These are phyloP conservation scores for Thyridium curvatum DNA, from an alignment of 2,329 filamentous ascomycete species.

Conservation along the genomic window DNA sequence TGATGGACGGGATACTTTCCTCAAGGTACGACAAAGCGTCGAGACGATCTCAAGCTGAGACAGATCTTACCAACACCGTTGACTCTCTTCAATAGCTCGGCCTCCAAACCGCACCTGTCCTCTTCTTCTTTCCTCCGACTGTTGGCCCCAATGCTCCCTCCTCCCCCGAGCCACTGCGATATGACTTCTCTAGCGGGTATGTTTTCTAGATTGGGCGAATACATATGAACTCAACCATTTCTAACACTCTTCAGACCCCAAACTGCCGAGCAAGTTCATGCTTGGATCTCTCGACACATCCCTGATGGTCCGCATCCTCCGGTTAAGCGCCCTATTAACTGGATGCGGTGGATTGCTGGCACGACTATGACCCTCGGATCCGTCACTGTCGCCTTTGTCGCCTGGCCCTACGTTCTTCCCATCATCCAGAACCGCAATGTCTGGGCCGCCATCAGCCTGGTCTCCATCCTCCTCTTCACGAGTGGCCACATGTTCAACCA, in stretches of 20 bases:
- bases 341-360: slow-evolving; percentile 63
- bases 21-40: slow-evolving; percentile 59
- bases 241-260: slow-evolving; percentile 49
- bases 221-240: not conserved
- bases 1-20: slow-evolving; percentile 77
- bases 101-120: slow-evolving; percentile 88
- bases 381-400: slow-evolving; percentile 62
- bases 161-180: slow-evolving; percentile 64
- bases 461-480: slow-evolving; percentile 85
- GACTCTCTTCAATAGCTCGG: slow-evolving; percentile 58
- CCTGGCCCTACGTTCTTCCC: slow-evolving; percentile 73
- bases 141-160: slow-evolving; percentile 69
- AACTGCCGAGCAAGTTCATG: slow-evolving; percentile 69
- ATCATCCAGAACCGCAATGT: slow-evolving; percentile 84
- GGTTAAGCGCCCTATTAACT: slow-evolving; percentile 85
- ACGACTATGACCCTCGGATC: slow-evolving; percentile 64
- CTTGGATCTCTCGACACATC: slow-evolving; percentile 74
- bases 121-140: slow-evolving; percentile 83
- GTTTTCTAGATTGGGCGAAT: slow-evolving; percentile 17
- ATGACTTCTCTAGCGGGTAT: slow-evolving; percentile 80
- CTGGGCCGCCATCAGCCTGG: slow-evolving; percentile 86
- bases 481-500: slow-evolving; percentile 99
- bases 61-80: too few relatives aligned
- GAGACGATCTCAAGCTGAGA: not conserved
- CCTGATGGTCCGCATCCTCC: slow-evolving; percentile 70